Base-by-base conservation (phyloP, 2,329 filamentous ascomycete species). In the Trichoderma sp. region DNA sequence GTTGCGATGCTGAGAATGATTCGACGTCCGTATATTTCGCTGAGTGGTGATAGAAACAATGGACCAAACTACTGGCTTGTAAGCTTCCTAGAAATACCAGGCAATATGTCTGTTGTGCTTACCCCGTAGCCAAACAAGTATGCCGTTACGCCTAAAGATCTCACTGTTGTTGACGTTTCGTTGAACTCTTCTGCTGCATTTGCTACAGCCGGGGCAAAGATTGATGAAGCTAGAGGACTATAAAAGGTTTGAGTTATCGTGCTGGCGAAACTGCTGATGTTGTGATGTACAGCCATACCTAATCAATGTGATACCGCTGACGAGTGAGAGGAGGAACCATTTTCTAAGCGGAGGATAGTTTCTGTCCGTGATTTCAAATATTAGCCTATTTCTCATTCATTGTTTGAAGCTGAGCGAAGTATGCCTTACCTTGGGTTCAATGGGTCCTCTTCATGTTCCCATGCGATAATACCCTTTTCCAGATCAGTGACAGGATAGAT, bases 151-250 rank as follows among this genome's bases (percentile, higher is more conserved):
- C 92, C 91, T 66, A 95, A 91, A 0, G 90, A 88, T 0, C 88
- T 88, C 1, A 94, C 85, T 63, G 88, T 82, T 9, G 82, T 81
- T 75, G 86, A 90, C 33, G 82, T 84, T 5, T 85, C 88, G 31
- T 87, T 74, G 80, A 94, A 94, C 21, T 93, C 91, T 6, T 79
- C 73, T 86, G 93, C 89, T 0, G 94, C 85, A 4, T 90, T 83
- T 0, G 89, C 88, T 0, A 93, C 89, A 6, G 89, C 92, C 0
- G 93, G 92, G 0, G 92, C 92, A 78, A 94, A 92, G 84, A 93
- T 93, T 27, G 87, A 85, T 0, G 86, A 87, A 0, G 85, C 85
- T 0, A 89, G 78, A 0, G 87, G 87, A 1, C 87, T 87, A n/a
- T 60, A 29, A 8, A 16, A 7, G 29, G 14, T 2, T 53, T 64